Conservation (phyloP, 305 asterid genomes). For the Fraxinus angustifolia region DNA sequence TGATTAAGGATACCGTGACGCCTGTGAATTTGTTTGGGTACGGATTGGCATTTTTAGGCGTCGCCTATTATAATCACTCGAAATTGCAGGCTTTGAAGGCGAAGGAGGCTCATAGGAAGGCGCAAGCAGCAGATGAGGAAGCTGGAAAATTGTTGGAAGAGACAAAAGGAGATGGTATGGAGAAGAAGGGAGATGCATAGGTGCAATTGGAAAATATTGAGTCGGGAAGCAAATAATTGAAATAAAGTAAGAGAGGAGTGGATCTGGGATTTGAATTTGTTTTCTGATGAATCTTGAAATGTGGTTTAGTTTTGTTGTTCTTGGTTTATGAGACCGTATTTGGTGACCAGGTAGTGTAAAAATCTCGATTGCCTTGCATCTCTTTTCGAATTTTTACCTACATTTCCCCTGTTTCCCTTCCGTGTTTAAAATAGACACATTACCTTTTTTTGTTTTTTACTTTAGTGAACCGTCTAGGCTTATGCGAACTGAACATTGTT, state of each 20-base stretch:
- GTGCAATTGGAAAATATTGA: conserved; percentile 21
- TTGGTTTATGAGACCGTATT: conserved; percentile 7
- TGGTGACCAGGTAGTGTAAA: background rate
- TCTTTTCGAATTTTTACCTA: background rate
- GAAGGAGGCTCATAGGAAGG: conserved; percentile 53
- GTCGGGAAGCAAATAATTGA: conserved; percentile 3
- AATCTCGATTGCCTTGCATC: background rate
- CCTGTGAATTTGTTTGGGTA: conserved; percentile 57
- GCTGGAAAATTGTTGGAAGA: conserved; percentile 40
- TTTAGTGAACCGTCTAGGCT: background rate
- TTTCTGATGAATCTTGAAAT: conserved; percentile 5
- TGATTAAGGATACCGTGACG: conserved; percentile 70
- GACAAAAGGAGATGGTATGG: conserved; percentile 37
- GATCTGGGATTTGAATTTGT: conserved; percentile 18
- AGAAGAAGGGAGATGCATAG: conserved; percentile 42
- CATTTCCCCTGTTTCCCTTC: background rate
- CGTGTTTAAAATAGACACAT: background rate
- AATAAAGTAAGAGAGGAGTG: conserved; percentile 26
- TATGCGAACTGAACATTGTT: background rate
- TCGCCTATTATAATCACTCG: conserved; percentile 56
- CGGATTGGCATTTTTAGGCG: conserved; percentile 71
- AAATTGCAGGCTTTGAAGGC: conserved; percentile 65
- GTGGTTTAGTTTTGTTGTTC: conserved; percentile 7
- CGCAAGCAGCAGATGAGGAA: conserved; percentile 42
- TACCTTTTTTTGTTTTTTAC: background rate